Conservation (phyloP, 1,284 basidiomycete genomes). For the Tilletia caries region DNA sequence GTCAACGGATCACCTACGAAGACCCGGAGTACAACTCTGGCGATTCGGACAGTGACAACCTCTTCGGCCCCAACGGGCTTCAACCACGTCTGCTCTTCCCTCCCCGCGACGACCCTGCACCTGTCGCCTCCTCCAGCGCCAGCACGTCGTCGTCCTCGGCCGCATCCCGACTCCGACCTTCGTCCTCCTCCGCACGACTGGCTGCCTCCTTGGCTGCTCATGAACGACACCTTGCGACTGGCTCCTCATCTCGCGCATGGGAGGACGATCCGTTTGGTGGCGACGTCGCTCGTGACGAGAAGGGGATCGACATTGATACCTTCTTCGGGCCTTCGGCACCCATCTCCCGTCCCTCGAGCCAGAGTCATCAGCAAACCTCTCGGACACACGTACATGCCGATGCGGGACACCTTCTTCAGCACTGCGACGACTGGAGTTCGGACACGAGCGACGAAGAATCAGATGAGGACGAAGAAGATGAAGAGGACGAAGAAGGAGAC, state of each 20-base stretch:
- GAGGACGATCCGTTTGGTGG: too few relatives aligned
- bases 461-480: too few relatives aligned
- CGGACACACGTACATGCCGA: neutral
- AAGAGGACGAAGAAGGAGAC: neutral
- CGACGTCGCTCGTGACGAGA: too few relatives aligned
- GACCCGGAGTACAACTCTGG: conserved; percentile 39
- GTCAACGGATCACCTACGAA: conserved; percentile 36
- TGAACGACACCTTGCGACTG: neutral
- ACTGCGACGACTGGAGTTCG: neutral
- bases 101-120: neutral
- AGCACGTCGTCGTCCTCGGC: too few relatives aligned
- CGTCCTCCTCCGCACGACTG: conserved; percentile 12
- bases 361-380: neutral
- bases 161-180: neutral
- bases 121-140: neutral
- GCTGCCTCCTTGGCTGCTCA: neutral
- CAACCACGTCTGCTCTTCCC: conserved; percentile 7
- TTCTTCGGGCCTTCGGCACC: neutral
- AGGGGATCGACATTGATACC: neutral
- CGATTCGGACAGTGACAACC: conserved; percentile 17
- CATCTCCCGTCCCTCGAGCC: neutral
- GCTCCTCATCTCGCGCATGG: neutral
- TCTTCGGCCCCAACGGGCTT: conserved; percentile 2
- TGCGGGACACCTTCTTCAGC: neutral
- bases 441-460: neutral